phyloP scores from a whole-genome alignment of 345 rosid species.

The Syzygium oleosum region DNA sequence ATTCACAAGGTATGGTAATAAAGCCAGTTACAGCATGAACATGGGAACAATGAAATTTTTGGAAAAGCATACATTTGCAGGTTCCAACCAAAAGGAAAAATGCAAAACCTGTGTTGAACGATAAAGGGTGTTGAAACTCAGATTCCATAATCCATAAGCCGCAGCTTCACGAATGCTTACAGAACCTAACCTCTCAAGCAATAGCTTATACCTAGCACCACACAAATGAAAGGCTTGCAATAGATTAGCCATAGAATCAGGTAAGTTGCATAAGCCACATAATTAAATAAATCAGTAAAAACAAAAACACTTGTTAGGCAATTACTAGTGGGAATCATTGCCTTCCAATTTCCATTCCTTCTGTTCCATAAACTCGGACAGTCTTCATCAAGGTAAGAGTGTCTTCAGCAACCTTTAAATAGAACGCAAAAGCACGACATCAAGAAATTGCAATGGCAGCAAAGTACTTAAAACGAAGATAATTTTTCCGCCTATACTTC shows the following conservation, averaged over 20 bases:
- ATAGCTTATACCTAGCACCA: constrained; percentile 34
- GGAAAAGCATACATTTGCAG: background rate
- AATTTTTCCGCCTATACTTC: constrained; percentile 16
- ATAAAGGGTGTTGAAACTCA: constrained; percentile 34
- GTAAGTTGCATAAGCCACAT: background rate
- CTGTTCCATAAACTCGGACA: constrained; percentile 38
- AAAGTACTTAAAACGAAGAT: background rate
- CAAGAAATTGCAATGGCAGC: background rate
- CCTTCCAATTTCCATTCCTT: constrained; percentile 39
- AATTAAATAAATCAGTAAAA: background rate
- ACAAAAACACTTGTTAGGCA: background rate
- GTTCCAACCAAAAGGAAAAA: background rate
- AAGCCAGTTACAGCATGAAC: background rate
- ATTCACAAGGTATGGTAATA: background rate
- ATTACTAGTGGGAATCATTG: constrained; percentile 14
- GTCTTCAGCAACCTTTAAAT: constrained; percentile 39
- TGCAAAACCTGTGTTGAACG: constrained; percentile 42
- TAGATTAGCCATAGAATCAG: background rate
- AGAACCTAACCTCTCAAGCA: constrained; percentile 33
- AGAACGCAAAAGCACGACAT: background rate
- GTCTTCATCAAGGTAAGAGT: constrained; percentile 37
- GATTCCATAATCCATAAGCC: constrained; percentile 39
- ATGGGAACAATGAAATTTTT: background rate
- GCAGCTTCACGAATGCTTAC: constrained; percentile 23
- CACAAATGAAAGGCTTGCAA: background rate